Base-by-base conservation (phyloP, 305 asterid species). In the Fraxinus latifolia region DNA sequence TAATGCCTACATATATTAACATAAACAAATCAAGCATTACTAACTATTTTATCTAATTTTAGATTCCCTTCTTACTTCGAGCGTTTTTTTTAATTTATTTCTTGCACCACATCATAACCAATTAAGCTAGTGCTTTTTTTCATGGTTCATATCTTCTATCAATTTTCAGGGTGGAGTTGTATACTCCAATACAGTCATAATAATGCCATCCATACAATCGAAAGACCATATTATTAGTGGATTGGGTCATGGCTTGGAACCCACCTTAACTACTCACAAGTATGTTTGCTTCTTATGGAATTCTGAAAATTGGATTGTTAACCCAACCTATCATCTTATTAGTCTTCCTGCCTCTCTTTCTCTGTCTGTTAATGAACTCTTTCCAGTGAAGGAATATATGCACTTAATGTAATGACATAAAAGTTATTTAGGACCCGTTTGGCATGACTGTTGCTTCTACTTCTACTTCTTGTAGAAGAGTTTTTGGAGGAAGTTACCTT, bases 141-240 rank as follows among this genome's bases (percentile, higher is more conserved):
- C 80, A 74, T 11, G 27, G 58, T 73, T 17, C 72, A 42, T 39
- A 17, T 84, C 79, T 83, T 77, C 39, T 83, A 55, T 74, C 73
- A 75, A 29, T 86, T 55, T 82, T 77, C 95, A 94, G 97, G 98
- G 92, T 74, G 98, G 98, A 84, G 83, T 94, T 88, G 91, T 94
- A 71, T 94, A 94, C 90, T 92, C 98, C 37, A 92, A 94, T 81
- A 89, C 88, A 82, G 95, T 94, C 50, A 84, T 92, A 76, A 19
- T 91, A 83, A 84, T 91, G 91, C 85, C 97, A 81, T 87, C 93
- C 81, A 60, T 77, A 79, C 91, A 85, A 80, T 60, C 93, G 14
- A 90, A 90, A 83, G 89, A 86, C 80, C 90, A 82, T 79, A 82
- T 89, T 36, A 83, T 91, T 76, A 84, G 79, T 83, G 85, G 87